A percentile compares a stretch with the other conserved stretches of the same genome.
phyloP scores from a whole-genome alignment of 352 stramenopile genomes.

The Globisporangium cederbergense region DNA sequence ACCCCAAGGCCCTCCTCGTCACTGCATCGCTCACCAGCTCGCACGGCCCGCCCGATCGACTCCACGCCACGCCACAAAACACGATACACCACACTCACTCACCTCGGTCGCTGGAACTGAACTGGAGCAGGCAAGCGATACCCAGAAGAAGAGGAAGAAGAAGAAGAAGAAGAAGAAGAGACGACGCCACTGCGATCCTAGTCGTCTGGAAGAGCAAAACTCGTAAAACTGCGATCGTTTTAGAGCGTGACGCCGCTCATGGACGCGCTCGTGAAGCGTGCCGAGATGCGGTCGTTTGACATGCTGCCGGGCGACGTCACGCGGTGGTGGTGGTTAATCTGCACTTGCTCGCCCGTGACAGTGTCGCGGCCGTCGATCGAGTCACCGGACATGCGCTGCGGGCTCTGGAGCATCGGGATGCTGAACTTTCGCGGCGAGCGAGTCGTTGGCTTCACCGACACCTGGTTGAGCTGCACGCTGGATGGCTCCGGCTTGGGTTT shows the following conservation, averaged over 20 bases:
- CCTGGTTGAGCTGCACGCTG: slow-evolving; percentile 16
- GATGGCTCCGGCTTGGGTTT: slow-evolving; percentile 15
- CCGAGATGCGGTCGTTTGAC: slow-evolving; percentile 17
- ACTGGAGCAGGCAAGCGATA: slow-evolving; percentile 1
- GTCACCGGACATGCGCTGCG: slow-evolving; percentile 11
- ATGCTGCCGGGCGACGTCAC: slow-evolving; percentile 17
- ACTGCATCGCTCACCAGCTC: slow-evolving; percentile 1
- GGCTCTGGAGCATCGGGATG: slow-evolving; percentile 25
- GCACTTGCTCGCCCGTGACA: slow-evolving; percentile 3
- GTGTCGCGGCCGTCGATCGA: slow-evolving; percentile 21
- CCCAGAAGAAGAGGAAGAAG: slow-evolving; percentile 2
- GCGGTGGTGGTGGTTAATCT: slow-evolving; percentile 7
- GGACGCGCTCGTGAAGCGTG: slow-evolving; percentile 15
- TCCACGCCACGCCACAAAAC: slow-evolving; percentile 6
- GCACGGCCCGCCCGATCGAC: neutral
- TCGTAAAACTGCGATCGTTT: slow-evolving; percentile 10
- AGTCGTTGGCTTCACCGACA: slow-evolving; percentile 16
- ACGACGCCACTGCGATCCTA: neutral
- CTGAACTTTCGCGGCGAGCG: slow-evolving; percentile 18
- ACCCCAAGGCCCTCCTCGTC: neutral
- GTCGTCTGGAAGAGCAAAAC: slow-evolving; percentile 2
- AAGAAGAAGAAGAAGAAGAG: slow-evolving; percentile 1
- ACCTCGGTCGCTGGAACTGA: neutral
- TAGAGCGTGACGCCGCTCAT: slow-evolving; percentile 21
- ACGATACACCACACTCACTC: slow-evolving; percentile 4